Evolutionary conservation across 352 stramenopile genomes (phyloP).

Genomic region (Thraustotheca clavata): DNA sequence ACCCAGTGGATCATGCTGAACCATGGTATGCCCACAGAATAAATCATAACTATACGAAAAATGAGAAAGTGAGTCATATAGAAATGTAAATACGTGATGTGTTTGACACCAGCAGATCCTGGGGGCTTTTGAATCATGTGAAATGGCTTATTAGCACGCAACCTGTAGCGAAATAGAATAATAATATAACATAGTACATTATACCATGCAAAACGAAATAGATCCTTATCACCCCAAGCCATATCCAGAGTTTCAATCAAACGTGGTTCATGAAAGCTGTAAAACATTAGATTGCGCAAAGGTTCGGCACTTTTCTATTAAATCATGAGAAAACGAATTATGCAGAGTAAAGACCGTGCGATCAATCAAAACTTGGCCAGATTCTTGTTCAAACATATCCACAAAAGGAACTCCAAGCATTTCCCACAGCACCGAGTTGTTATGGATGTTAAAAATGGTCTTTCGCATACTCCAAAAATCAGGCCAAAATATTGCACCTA

Average conservation of each 20-base stretch:
- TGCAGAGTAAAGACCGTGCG: conserved; percentile 15
- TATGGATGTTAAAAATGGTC: conserved; percentile 55
- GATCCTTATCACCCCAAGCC: conserved; percentile 48
- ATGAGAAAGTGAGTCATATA: background rate
- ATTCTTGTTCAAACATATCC: conserved; percentile 68
- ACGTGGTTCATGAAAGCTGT: conserved; percentile 32
- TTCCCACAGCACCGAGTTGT: conserved; percentile 39
- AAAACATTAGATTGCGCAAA: conserved; percentile 36
- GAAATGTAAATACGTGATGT: conserved; percentile 23
- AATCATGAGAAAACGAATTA: background rate
- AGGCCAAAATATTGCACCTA: conserved; percentile 45
- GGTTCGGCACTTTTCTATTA: conserved; percentile 24
- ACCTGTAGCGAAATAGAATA: background rate
- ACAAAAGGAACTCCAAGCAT: conserved; percentile 36
- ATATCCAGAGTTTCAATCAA: conserved; percentile 30
- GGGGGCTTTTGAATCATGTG: conserved; percentile 39
- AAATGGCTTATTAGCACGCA: conserved; percentile 25
- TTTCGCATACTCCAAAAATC: conserved; percentile 46
- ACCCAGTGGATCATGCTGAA: conserved; percentile 32
- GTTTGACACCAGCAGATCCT: conserved; percentile 32
- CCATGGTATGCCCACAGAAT: conserved; percentile 55
- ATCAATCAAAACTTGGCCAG: conserved; percentile 47
- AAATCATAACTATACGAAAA: conserved; percentile 19
- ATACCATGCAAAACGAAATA: conserved; percentile 51
- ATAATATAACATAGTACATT: conserved; percentile 25